Evolutionary conservation across 2,329 filamentous ascomycete genomes (phyloP).

Genomic region (Fusarium circinatum): DNA sequence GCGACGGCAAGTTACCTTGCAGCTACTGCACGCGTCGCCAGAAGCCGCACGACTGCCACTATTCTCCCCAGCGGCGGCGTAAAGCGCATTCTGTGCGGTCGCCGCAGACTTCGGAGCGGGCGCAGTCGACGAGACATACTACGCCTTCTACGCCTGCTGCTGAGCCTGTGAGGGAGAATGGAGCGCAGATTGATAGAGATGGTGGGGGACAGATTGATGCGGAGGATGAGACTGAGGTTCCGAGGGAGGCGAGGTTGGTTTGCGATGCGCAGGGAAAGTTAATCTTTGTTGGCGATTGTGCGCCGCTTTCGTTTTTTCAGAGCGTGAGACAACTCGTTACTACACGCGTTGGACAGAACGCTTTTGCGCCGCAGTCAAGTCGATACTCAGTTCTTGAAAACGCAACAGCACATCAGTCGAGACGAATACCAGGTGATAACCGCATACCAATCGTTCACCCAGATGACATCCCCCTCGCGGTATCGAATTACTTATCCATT

Average conservation of each 20-base stretch:
- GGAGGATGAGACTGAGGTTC: conserved; percentile 66
- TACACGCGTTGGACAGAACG: conserved; percentile 58
- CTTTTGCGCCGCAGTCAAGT: conserved; percentile 62
- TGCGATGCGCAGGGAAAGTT: conserved; percentile 64
- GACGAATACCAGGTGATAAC: conserved; percentile 28
- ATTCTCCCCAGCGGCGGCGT: conserved; percentile 57
- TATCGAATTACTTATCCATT: conserved; percentile 51
- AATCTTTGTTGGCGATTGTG: conserved; percentile 67
- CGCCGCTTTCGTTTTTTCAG: conserved; percentile 66
- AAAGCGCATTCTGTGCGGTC: conserved; percentile 36
- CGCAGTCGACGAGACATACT: conserved; percentile 24
- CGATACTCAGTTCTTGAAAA: conserved; percentile 63
- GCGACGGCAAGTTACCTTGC: conserved; percentile 64
- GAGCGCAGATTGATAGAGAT: background rate
- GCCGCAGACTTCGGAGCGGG: conserved; percentile 34
- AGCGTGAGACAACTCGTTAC: conserved; percentile 64
- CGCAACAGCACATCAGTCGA: conserved; percentile 44
- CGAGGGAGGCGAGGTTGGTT: conserved; percentile 62
- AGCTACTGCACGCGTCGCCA: conserved; percentile 59
- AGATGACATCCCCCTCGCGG: conserved; percentile 43
- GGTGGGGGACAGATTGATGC: conserved; percentile 18
- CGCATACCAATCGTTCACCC: conserved; percentile 44
- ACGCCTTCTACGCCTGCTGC: conserved; percentile 30
- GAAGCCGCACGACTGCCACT: conserved; percentile 57
- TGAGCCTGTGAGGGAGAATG: background rate